phyloP scores from a whole-genome alignment of 2,329 filamentous ascomycete genomes.

The Daldinia sp. region DNA sequence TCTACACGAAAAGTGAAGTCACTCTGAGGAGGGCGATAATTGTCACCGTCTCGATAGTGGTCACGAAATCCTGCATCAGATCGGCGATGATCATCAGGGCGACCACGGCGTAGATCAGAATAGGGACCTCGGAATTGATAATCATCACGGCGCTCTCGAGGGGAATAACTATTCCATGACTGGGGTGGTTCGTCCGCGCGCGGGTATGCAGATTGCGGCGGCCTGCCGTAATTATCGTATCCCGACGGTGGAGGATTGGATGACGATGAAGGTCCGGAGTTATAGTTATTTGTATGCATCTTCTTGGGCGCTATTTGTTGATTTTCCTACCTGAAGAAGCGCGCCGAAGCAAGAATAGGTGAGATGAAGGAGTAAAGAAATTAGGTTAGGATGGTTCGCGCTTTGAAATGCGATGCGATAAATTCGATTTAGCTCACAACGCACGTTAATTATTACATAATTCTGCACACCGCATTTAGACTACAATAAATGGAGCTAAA shows the following conservation, averaged over 20 bases:
- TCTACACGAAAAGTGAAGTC: slow-evolving; percentile 66
- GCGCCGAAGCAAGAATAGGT: background rate
- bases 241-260: slow-evolving; percentile 19
- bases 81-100: slow-evolving; percentile 19
- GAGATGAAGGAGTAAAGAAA: background rate
- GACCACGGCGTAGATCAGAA: slow-evolving; percentile 39
- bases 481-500: background rate
- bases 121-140: slow-evolving; percentile 40
- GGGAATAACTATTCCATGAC: slow-evolving; percentile 28
- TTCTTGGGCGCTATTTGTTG: slow-evolving; percentile 6
- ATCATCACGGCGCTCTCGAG: slow-evolving; percentile 32
- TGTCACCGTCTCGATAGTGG: slow-evolving; percentile 34
- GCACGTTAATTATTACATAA: background rate
- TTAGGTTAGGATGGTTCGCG: slow-evolving; percentile 1
- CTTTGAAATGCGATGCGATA: background rate
- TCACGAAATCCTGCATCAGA: slow-evolving; percentile 29
- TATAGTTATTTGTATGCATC: slow-evolving; percentile 30
- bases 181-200: slow-evolving; percentile 8
- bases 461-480: background rate
- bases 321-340: too few species aligned
- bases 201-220: slow-evolving; percentile 20
- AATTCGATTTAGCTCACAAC: background rate
- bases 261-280: slow-evolving; percentile 12
- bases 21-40: slow-evolving; percentile 52
- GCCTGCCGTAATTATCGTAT: slow-evolving; percentile 29